A percentile compares a stretch with the other conserved stretches of the same genome.
Conservation (phyloP, 2,329 filamentous ascomycete genomes). For the Fusarium multiceps region DNA sequence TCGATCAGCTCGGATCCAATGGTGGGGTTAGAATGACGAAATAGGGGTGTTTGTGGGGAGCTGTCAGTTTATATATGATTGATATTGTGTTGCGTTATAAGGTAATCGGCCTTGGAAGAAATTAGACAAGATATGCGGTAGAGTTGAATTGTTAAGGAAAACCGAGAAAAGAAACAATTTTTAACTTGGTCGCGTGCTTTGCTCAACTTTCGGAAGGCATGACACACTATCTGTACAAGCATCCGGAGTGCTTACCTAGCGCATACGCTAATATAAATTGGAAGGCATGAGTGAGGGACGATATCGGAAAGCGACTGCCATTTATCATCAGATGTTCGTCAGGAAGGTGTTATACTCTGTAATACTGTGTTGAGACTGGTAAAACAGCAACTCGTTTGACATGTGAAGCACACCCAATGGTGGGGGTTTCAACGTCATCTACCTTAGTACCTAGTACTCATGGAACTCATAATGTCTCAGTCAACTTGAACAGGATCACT, state of each 20-base stretch:
- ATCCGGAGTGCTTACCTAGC: constrained; percentile 26
- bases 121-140: not conserved
- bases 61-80: not conserved
- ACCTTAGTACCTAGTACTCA: not conserved
- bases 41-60: constrained; percentile 25
- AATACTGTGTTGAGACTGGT: not conserved
- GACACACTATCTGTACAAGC: constrained; percentile 1
- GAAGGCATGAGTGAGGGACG: not conserved
- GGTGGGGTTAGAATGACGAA: constrained; percentile 40
- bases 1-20: constrained; percentile 32
- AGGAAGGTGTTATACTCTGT: not conserved
- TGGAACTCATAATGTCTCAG: not conserved
- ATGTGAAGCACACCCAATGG: not conserved
- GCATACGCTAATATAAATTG: constrained; percentile 6
- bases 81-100: not conserved
- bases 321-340: not conserved
- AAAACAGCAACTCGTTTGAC: constrained; percentile 5
- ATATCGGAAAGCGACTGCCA: not conserved
- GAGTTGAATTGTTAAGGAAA: not conserved
- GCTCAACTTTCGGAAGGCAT: constrained; percentile 12
- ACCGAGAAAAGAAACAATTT: constrained; percentile 1
- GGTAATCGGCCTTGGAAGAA: not conserved
- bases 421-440: constrained; percentile 6
- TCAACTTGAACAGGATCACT: not conserved
- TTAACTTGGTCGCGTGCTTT: constrained; percentile 34